Evolutionary conservation across 768 basidiomycete genomes (phyloP).

Genomic region (Auriscalpium vulgare): DNA sequence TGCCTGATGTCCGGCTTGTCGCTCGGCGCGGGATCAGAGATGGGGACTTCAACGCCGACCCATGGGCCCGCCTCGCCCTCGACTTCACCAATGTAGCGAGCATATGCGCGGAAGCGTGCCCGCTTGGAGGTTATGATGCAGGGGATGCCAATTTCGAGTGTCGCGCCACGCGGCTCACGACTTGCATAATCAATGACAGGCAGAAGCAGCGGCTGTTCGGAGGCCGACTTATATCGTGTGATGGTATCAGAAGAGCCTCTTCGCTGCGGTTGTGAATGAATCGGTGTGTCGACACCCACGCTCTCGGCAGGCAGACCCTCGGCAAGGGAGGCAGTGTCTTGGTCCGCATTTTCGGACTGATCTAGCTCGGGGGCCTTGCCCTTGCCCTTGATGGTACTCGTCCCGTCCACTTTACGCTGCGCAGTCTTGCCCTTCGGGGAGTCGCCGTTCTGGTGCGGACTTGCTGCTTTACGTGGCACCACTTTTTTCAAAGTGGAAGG

Average conservation of each 20-base stretch:
- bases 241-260: slow-evolving; percentile 32
- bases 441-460: slow-evolving; percentile 4
- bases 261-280: slow-evolving; percentile 22
- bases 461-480: slow-evolving; percentile 9
- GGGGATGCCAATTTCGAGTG: slow-evolving; percentile 80
- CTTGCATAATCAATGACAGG: not conserved
- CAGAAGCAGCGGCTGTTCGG: slow-evolving; percentile 6
- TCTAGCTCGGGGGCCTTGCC: slow-evolving; percentile 4
- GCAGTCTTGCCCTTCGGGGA: slow-evolving; percentile 3
- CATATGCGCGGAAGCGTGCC: slow-evolving; percentile 79
- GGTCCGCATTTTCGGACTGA: not conserved
- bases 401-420: not conserved
- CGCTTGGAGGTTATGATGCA: slow-evolving; percentile 83
- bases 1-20: slow-evolving; percentile 53
- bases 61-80: slow-evolving; percentile 76
- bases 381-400: slow-evolving; percentile 7
- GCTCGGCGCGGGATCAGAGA: slow-evolving; percentile 46
- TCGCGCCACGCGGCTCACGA: slow-evolving; percentile 48
- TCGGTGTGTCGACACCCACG: slow-evolving; percentile 15
- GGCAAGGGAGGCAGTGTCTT: not conserved
- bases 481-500: slow-evolving; percentile 12
- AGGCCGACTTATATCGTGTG: slow-evolving; percentile 9
- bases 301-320: not conserved
- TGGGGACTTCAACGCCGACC: slow-evolving; percentile 87
- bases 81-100: slow-evolving; percentile 83